Base-by-base conservation (phyloP, 306 rosid species). In the Vicia faba region DNA sequence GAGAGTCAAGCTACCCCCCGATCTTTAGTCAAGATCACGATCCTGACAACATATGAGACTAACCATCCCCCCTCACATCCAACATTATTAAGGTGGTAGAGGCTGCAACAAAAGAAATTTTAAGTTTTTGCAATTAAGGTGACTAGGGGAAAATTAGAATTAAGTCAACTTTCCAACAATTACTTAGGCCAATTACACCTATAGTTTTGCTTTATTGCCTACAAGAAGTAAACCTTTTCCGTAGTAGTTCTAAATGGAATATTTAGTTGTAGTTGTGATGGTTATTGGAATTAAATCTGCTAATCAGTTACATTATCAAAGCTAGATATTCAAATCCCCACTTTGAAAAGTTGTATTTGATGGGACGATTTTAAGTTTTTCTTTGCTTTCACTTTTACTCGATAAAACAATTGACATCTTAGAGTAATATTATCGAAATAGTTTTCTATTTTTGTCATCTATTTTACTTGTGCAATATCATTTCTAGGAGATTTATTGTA, bases 381-480 rank as follows among this genome's bases (percentile, higher is more conserved):
- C 48, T 6, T 12, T 53, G 35, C 49, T 66, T 57, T 66, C 41
- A 12, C 68, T 36, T 18, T 31, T 43, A 11, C 31, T 12, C 3
- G 10, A 4, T 14, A 56, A 8, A 41, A 26, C 14, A 18, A 29
- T 16, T 64, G 44, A 56, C 11, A 64, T 78, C 67, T 54, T 78
- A 3, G 5, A 54, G 38, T 12, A 8, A 49, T 18, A 19, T 68
- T 16, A 36, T 55, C 15, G 50, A 58, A 77, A 23, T 28, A 10
- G 12, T 57, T 23, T 19, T 61, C 38, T 36, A 23, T 13, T 13
- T 46, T 9, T 16, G 54, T 45, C 45, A 12, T 69, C 50, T 39
- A 36, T 15, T 69, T 70, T 69, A 25, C 26, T 26, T 26, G 55
- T 60, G 58, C 62, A 43, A 44, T 66, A 20, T 54, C 49, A 18